A percentile compares a stretch with the other conserved stretches of the same genome.
Conservation (phyloP, 1,139 yeast species). For the Blastobotrys indianensis region DNA sequence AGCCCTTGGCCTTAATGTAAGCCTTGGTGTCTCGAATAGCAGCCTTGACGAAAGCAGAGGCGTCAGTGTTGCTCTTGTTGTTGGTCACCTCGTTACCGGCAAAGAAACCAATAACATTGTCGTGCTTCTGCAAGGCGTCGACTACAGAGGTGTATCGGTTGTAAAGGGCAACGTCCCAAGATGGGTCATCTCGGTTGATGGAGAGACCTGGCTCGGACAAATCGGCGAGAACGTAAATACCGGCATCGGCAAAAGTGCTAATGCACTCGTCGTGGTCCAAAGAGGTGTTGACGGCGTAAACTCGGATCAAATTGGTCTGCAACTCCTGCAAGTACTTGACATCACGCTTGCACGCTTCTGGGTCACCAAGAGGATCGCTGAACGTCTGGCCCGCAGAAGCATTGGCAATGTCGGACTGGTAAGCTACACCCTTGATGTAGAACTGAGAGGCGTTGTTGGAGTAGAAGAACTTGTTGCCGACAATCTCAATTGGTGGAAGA, state of each 20-base stretch:
- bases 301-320: constrained; percentile 77
- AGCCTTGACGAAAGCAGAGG: constrained; percentile 71
- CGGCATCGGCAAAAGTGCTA: constrained; percentile 85
- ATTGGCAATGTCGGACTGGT: constrained; percentile 49
- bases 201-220: constrained; percentile 81
- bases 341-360: constrained; percentile 67
- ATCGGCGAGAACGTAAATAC: constrained; percentile 83
- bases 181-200: constrained; percentile 77
- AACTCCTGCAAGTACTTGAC: constrained; percentile 60
- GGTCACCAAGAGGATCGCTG: constrained; percentile 68
- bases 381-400: constrained; percentile 42
- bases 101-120: constrained; percentile 85
- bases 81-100: constrained; percentile 94
- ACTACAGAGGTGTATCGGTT: constrained; percentile 54
- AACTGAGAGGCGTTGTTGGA: constrained; percentile 78
- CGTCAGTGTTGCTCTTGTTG: constrained; percentile 67
- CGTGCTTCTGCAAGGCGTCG: constrained; percentile 71
- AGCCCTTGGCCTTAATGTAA: constrained; percentile 55
- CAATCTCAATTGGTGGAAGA: constrained; percentile 33
- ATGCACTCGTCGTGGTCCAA: constrained; percentile 83
- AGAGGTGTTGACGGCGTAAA: constrained; percentile 79
- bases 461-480: constrained; percentile 60
- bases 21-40: constrained; percentile 76
- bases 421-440: constrained; percentile 75
- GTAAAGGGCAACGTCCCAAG: constrained; percentile 46